Base-by-base conservation (phyloP, 805 yeast genomes). In the Saccharomycopsis fermentans region DNA sequence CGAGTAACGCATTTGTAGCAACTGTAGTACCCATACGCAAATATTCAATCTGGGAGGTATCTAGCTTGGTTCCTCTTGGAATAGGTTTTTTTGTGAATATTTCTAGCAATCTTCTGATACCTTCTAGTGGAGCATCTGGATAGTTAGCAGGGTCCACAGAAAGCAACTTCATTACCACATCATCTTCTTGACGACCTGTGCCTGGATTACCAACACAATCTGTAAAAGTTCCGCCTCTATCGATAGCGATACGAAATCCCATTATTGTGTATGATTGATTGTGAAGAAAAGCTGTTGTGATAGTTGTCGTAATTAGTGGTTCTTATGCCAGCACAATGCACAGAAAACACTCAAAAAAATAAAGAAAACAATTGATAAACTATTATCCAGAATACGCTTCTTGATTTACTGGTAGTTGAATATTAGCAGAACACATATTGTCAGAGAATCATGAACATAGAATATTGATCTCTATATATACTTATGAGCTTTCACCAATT, bases 21-120 rank as follows among this genome's bases (percentile, higher is more conserved):
- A 90, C 94, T 0, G 97, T 91, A 3, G 97, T 90, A 2, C 97
- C 97, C 87, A 91, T 84, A 58, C 96, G 76, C 54, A 90, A 81
- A 50, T 84, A 79, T 57, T 81, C 82, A 40, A 90, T 86, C 2
- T 72, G 71, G 2, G 82, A 76, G 1, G 88, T 77, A 59, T 85
- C 89, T 60, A 90, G 70, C 2, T 81, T 82, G 39, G 70, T 69
- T 8, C 81, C 80, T 55, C 87, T 75, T 3, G 90, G 84, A 55
- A 87, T 86, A 9, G 67, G 54, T 6, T 67, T 69, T 1, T 80
- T 78, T 0, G 81, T 78, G 61, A 81, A 80, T 24, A 72, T 71
- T 67, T 87, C 95, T 60, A 91, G 70, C 0, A 88, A 77, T 52
- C 95, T 72, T 63, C 97, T 77, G 43, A 91, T 87, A 8, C 96